Evolutionary conservation across 2,329 filamentous ascomycete genomes (phyloP).

Genomic region (Cylindrodendrum hubeiense): DNA sequence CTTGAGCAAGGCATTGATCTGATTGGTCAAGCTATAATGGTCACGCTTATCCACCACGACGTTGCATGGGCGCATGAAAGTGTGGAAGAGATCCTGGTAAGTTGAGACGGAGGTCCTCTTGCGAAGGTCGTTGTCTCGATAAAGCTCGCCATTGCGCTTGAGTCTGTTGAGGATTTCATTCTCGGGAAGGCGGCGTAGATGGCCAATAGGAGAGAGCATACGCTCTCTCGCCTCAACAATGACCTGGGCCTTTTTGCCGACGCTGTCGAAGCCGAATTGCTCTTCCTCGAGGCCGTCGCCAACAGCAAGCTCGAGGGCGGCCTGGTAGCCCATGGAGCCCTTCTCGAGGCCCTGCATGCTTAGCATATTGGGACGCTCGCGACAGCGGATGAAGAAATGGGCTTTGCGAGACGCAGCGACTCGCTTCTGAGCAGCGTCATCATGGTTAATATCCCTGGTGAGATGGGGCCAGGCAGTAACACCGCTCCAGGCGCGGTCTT

Average conservation of each 20-base stretch:
- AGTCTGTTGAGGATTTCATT: constrained; percentile 70
- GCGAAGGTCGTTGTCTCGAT: constrained; percentile 65
- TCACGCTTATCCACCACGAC: constrained; percentile 69
- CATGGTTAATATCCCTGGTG: constrained; percentile 62
- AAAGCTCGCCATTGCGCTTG: constrained; percentile 66
- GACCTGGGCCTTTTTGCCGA: constrained; percentile 66
- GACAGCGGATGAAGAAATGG: constrained; percentile 70
- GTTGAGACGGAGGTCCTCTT: constrained; percentile 66
- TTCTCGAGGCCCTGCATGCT: constrained; percentile 79
- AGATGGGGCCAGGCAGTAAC: constrained; percentile 74
- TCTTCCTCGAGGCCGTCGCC: constrained; percentile 74
- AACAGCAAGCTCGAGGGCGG: constrained; percentile 74
- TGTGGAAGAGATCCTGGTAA: constrained; percentile 72
- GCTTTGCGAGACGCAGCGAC: constrained; percentile 61
- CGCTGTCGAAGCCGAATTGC: constrained; percentile 69
- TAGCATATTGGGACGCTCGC: constrained; percentile 77
- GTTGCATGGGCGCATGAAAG: constrained; percentile 69
- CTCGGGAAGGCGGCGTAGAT: constrained; percentile 69
- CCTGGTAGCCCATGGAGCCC: constrained; percentile 77
- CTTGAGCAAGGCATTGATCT: constrained; percentile 76
- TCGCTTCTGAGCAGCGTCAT: constrained; percentile 57
- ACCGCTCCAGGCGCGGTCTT: constrained; percentile 72
- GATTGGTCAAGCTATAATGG: constrained; percentile 74
- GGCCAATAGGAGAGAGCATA: constrained; percentile 65
- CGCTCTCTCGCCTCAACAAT: constrained; percentile 70